Percentiles rank a stretch among this genome's conserved stretches.
Evolutionary conservation across 2,329 filamentous ascomycete species (phyloP).

Genomic region (Cordyceps farinosa): DNA sequence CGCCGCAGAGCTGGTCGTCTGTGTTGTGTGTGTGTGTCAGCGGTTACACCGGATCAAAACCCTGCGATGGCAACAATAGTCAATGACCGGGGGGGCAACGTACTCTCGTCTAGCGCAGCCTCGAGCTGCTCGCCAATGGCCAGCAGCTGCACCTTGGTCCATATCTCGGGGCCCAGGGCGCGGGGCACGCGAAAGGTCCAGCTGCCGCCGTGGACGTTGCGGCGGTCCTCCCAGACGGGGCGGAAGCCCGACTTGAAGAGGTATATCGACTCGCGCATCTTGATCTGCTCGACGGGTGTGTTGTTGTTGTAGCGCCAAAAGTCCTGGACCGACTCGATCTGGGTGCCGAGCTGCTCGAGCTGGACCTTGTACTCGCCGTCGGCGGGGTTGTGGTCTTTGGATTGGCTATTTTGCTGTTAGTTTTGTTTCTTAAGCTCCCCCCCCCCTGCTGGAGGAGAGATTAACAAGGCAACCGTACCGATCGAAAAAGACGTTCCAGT

Average conservation of each 20-base stretch:
- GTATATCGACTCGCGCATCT: conserved; percentile 73
- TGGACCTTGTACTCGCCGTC: conserved; percentile 49
- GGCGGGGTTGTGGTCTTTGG: conserved; percentile 42
- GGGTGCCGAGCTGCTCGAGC: conserved; percentile 59
- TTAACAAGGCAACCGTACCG: conserved; percentile 34
- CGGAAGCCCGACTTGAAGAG: conserved; percentile 75
- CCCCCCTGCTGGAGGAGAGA: background rate
- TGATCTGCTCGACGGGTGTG: conserved; percentile 70
- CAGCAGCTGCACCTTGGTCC: conserved; percentile 76
- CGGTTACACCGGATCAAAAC: background rate
- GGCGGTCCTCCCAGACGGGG: conserved; percentile 79
- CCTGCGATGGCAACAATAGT: too few relatives aligned
- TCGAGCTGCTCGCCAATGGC: conserved; percentile 81
- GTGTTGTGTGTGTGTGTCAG: conserved; percentile 12
- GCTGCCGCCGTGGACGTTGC: conserved; percentile 80
- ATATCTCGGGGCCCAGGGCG: conserved; percentile 66
- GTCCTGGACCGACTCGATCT: conserved; percentile 78
- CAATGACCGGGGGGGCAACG: conserved; percentile 26
- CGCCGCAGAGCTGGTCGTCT: conserved; percentile 86
- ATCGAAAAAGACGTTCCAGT: conserved; percentile 71
- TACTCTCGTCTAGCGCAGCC: conserved; percentile 66
- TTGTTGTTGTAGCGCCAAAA: conserved; percentile 84
- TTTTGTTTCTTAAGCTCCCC: background rate
- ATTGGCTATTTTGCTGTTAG: conserved; percentile 30
- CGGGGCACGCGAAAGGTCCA: conserved; percentile 93